Base-by-base conservation (phyloP, 2,329 filamentous ascomycete species). In the Dendryphion nanum region DNA sequence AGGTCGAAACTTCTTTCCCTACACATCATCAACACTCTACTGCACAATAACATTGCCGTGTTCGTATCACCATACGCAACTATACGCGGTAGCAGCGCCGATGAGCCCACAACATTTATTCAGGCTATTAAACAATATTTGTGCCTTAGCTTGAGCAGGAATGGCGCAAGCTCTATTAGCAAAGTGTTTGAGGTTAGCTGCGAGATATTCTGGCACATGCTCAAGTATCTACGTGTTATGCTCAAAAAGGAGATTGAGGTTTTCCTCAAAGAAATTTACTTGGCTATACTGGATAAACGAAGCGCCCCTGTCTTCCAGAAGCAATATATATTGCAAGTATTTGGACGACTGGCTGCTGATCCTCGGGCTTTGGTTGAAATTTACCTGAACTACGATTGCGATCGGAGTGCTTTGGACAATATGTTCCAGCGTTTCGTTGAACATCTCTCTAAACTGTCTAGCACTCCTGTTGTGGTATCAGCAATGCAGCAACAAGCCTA, bases 231-330 rank as follows among this genome's bases (percentile, higher is more conserved):
- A 81, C 82, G 94, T 44, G 85, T 93, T 2, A 85, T 90, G 46
- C 86, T 98, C 68, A 98, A 98, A 82, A 95, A 95, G 79, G 93
- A 98, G 62, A 86, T 98, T 38, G 93, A 97, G 65, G 91, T 98
- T 0, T 97, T 98, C 61, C 69, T 98, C 42, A 97, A 97, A 62
- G 93, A 98, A 61, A 94, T 98, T 19, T 98, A 98, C 60, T 73
- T 98, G 4, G 85, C 90, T 1, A 88, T 97, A 29, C 72, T 98
- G 24, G 91, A 95, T 34, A 86, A 91, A 64, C 82, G 85, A 47
- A 90, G 83, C 42, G 89, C 91, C 0, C 91, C 91, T 4, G 71
- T 85, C 7, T 89, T 89, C 43, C 93, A 98, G 61, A 98, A 97
- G 67, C 79, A 93, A 38, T 89, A 91, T 59, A 93, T 97, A 50